Conservation (phyloP, 1,284 basidiomycete genomes). For the Microbotryomycetes sp. region DNA sequence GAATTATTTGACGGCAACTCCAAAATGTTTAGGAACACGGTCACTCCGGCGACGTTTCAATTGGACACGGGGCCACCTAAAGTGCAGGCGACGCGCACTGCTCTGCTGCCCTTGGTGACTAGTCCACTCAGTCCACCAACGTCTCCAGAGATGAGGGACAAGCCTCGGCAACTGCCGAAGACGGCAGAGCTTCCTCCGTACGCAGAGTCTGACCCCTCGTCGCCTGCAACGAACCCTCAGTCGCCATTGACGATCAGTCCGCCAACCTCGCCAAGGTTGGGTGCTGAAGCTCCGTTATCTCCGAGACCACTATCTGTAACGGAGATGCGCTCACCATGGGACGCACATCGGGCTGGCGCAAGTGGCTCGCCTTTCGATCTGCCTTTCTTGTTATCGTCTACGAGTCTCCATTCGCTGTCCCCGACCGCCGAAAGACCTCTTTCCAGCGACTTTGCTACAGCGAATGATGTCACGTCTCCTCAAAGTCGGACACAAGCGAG, state of each 20-base stretch:
- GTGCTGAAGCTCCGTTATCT: background rate
- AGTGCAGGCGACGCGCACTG: background rate
- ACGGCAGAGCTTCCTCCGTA: background rate
- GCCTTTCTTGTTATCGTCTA: background rate
- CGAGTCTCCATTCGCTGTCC: background rate
- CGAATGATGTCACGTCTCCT: background rate
- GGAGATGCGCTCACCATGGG: background rate
- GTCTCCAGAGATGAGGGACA: too few relatives aligned
- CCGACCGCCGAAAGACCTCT: too few relatives aligned
- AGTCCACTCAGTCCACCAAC: too few relatives aligned
- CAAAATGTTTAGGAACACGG: background rate
- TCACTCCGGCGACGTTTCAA: background rate
- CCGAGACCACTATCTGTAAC: background rate
- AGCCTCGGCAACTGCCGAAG: background rate
- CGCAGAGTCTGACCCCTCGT: background rate
- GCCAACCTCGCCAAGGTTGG: background rate
- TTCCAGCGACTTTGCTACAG: too few relatives aligned
- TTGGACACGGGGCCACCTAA: background rate
- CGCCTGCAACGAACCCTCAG: background rate
- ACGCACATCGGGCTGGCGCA: background rate
- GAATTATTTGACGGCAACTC: conserved; percentile 3
- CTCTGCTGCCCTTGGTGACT: too few relatives aligned
- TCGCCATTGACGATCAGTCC: background rate
- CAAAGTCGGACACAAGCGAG: background rate
- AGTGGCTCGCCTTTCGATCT: background rate